phyloP scores from a whole-genome alignment of 148 eudicot species.

The Rhododendron ferrugineum region DNA sequence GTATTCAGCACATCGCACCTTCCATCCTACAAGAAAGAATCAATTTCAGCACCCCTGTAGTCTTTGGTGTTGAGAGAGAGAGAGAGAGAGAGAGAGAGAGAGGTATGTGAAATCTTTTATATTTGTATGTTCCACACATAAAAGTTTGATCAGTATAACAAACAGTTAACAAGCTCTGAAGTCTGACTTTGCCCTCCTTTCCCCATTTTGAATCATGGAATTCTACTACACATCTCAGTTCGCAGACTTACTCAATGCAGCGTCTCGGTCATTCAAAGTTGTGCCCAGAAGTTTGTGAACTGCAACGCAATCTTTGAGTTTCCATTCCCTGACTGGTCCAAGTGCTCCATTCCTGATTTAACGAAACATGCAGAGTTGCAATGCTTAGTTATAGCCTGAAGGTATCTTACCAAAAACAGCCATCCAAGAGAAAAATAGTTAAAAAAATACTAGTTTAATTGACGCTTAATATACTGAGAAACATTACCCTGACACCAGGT shows the following conservation, averaged over 20 bases:
- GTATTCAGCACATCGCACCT: slow-evolving; percentile 61
- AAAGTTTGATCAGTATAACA: not conserved
- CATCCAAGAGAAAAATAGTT: not conserved
- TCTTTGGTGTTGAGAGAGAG: not conserved
- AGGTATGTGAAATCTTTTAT: not conserved
- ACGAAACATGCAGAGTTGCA: not conserved
- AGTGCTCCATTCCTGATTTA: slow-evolving; percentile 53
- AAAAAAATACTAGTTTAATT: not conserved
- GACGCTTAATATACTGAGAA: not conserved
- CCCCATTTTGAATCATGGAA: not conserved
- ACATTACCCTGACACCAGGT: slow-evolving; percentile 44
- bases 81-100: not conserved
- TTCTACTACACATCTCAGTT: not conserved
- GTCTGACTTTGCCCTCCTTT: not conserved
- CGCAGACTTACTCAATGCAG: slow-evolving; percentile 61
- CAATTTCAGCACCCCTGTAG: slow-evolving; percentile 6
- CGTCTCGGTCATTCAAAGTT: slow-evolving; percentile 53
- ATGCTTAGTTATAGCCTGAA: not conserved
- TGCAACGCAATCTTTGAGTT: slow-evolving; percentile 64
- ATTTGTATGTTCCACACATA: not conserved
- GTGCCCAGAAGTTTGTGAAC: slow-evolving; percentile 66
- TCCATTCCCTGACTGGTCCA: slow-evolving; percentile 55
- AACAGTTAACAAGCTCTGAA: not conserved
- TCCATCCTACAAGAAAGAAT: slow-evolving; percentile 66
- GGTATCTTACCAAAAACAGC: not conserved